Base-by-base conservation (phyloP, 305 asterid genomes). In the Salvia sclarea region DNA sequence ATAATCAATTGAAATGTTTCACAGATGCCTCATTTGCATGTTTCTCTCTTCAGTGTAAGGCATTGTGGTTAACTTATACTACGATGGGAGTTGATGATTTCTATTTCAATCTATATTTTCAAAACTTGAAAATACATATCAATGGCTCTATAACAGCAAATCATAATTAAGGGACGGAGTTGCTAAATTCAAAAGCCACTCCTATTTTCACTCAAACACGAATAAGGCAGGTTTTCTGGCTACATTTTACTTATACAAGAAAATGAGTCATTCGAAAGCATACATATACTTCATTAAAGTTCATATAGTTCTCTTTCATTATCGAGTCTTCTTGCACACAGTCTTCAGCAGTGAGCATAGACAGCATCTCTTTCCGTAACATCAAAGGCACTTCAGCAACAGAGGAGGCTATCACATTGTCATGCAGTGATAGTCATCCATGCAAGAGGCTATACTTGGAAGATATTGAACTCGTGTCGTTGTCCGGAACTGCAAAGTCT, bases 301-400 rank as follows among this genome's bases (percentile, higher is more conserved):
- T 6, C 14, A 8, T 7, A 8, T 14, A 28, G 11, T 31, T 56
- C 43, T 28, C 21, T 37, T 17, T 20, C 6, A 7, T 59, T 17
- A 59, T 35, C 6, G 33, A 17, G 6, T 22, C n/a, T 6, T 69
- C 38, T 61, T 47, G 44, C 59, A 18, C 1, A 81, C 86, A 91
- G 97, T 87, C 92, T 59, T 82, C 68, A 6, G 88, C 90, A 0
- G 83, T 91, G 16, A 70, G 43, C 5, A 76, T 91, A 5, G 75
- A 80, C 8, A 72, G 38, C 31, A 72, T 88, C 55, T 79, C 86
- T 5, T 91, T 80, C 59, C 66, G 76, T 3, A 71, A 69, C 53
- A 87, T 91, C 77, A 84, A 58, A 61, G 97, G 96, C 50, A 85
- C 88, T 5, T 87, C 96, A 41, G 92, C 94, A 8, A 81, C 85